Percentiles rank a stretch among this genome's conserved stretches.
Conservation (phyloP, 345 rosid species). For the Schrenkiella parvula region DNA sequence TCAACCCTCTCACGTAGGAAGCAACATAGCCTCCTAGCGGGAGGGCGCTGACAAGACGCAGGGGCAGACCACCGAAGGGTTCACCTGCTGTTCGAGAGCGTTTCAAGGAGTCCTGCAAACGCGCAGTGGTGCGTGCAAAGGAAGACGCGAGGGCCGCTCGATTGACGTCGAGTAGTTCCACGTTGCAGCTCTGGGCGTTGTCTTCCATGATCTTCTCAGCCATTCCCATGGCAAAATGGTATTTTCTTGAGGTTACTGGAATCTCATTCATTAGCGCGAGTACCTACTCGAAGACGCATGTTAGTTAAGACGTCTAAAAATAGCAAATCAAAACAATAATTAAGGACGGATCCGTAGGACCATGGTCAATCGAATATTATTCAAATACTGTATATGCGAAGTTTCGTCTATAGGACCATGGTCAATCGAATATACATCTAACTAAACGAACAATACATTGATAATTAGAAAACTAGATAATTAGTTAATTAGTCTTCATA, state of each 20-base stretch:
- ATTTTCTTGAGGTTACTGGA: conserved; percentile 65
- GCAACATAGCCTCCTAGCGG: conserved; percentile 52
- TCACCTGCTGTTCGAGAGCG: conserved; percentile 21
- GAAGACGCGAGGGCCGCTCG: conserved; percentile 52
- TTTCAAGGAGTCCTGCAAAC: conserved; percentile 45
- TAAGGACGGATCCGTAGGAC: neutral
- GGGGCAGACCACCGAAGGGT: conserved; percentile 35
- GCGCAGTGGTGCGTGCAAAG: conserved; percentile 49
- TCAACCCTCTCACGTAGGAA: conserved; percentile 49
- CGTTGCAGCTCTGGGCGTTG: conserved; percentile 42
- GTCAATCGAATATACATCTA: neutral
- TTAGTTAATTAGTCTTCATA: neutral
- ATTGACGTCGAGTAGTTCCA: conserved; percentile 54
- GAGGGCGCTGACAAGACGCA: conserved; percentile 40
- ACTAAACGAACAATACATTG: neutral
- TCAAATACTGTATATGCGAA: neutral
- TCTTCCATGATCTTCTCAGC: conserved; percentile 79
- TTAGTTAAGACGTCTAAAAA: neutral
- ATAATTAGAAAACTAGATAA: no score
- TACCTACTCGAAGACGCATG: conserved; percentile 35
- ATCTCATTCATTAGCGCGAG: conserved; percentile 57
- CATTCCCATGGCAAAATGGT: conserved; percentile 71
- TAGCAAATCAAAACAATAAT: neutral
- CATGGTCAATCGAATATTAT: neutral
- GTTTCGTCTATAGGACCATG: neutral